Evolutionary conservation across 495 filamentous ascomycete genomes (phyloP).

Genomic region (Aspergillus cavernicola): DNA sequence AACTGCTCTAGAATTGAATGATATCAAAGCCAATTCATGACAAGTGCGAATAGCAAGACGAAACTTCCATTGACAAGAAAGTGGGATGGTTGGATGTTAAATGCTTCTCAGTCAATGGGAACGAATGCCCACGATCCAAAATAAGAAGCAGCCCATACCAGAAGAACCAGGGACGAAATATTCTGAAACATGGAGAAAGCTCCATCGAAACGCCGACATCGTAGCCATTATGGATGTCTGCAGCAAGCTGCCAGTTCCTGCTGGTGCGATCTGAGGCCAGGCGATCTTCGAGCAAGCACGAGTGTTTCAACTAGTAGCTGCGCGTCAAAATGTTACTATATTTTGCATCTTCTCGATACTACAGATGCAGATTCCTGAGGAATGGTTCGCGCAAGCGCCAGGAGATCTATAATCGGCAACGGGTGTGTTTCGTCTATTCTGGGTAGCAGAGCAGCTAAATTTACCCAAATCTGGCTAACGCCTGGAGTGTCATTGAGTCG

Average conservation of each 20-base stretch:
- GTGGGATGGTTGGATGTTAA: constrained; percentile 41
- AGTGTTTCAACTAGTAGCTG: constrained; percentile 42
- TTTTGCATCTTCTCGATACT: constrained; percentile 36
- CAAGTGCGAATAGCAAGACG: constrained; percentile 9
- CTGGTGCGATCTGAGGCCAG: constrained; percentile 33
- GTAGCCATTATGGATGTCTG: constrained; percentile 9
- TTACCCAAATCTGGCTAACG: constrained; percentile 13
- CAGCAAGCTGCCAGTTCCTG: constrained; percentile 7
- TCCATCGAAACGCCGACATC: constrained; percentile 32
- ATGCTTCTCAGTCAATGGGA: constrained; percentile 27
- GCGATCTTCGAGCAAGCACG: constrained; percentile 31
- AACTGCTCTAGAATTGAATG: constrained; percentile 7
- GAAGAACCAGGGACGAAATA: constrained; percentile 21
- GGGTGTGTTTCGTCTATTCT: constrained; percentile 32
- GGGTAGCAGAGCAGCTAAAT: constrained; percentile 17
- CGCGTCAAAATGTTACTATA: constrained; percentile 47
- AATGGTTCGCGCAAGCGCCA: constrained; percentile 26
- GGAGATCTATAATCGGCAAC: constrained; percentile 41
- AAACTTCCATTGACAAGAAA: constrained; percentile 13
- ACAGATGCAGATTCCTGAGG: constrained; percentile 28
- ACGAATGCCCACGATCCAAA: constrained; percentile 23
- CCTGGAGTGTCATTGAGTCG: constrained; percentile 10
- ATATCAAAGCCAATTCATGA: constrained; percentile 19
- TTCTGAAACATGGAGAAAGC: constrained; percentile 45
- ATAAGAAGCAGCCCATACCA: constrained; percentile 23